phyloP scores from a whole-genome alignment of 2,329 filamentous ascomycete species.

The Sordariomycetes sp. region DNA sequence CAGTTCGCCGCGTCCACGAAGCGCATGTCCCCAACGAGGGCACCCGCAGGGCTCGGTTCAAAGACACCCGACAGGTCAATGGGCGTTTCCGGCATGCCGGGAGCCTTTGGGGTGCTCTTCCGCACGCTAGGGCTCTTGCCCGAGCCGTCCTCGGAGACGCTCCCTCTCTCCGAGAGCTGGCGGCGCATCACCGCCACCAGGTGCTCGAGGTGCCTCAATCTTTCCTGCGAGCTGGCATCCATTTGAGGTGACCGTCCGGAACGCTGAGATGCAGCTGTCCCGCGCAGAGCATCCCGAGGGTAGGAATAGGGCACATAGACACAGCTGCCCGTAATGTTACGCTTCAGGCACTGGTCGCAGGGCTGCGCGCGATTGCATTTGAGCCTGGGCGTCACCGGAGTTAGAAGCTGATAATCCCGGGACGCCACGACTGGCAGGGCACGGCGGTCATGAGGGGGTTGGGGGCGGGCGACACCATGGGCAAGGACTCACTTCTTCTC shows the following conservation, averaged over 20 bases:
- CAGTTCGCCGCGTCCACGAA: slow-evolving; percentile 17
- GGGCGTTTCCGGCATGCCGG: slow-evolving; percentile 6
- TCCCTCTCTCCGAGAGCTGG: slow-evolving; percentile 1
- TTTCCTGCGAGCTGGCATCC: slow-evolving; percentile 2
- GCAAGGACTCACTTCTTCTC: slow-evolving; percentile 17
- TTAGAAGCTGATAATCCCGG: not conserved
- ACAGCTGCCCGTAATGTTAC: slow-evolving; percentile 13
- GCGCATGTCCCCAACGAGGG: slow-evolving; percentile 10
- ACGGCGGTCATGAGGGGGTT: not conserved
- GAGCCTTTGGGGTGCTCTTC: not conserved
- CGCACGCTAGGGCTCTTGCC: not conserved
- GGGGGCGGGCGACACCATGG: not conserved
- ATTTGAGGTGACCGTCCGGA: slow-evolving; percentile 1
- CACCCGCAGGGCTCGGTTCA: slow-evolving; percentile 8
- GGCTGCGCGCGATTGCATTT: slow-evolving; percentile 18
- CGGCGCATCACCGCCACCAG: slow-evolving; percentile 4
- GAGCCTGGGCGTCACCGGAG: slow-evolving; percentile 10
- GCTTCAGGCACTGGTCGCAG: slow-evolving; percentile 17
- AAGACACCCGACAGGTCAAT: slow-evolving; percentile 5
- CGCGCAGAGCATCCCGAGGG: slow-evolving; percentile 8
- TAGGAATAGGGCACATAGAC: slow-evolving; percentile 13
- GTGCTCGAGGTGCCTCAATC: slow-evolving; percentile 2
- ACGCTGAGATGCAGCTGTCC: slow-evolving; percentile 8
- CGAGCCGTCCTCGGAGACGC: not conserved
- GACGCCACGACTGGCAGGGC: not conserved